Percentiles rank a stretch among this genome's conserved stretches.
These are phyloP conservation scores for Fusarium torulosum DNA, from an alignment of 2,329 filamentous ascomycete species.

Conservation along the genomic window DNA sequence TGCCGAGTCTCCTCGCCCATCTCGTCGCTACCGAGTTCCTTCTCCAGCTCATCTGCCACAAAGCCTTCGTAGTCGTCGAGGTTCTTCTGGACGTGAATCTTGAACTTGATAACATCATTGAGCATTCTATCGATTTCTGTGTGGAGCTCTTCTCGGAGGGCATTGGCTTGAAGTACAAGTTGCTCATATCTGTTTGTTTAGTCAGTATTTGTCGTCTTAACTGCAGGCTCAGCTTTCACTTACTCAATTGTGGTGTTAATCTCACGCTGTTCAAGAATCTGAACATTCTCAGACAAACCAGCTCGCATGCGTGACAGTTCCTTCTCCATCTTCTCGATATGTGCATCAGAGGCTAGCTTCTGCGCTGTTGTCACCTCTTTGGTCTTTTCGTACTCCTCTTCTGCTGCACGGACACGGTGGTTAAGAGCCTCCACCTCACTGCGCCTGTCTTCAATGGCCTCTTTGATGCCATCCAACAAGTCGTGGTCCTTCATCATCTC, in stretches of 20 bases:
- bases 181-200: conserved; percentile 79
- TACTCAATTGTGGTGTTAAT: conserved; percentile 98
- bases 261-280: conserved; percentile 92
- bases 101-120: conserved; percentile 98
- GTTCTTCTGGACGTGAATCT: conserved; percentile 93
- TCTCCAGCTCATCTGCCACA: conserved; percentile 92
- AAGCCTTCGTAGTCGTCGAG: conserved; percentile 96
- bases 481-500: conserved; percentile 96
- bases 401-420: conserved; percentile 86
- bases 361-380: conserved; percentile 88
- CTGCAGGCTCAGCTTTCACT: conserved; percentile 52
- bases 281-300: conserved; percentile 85
- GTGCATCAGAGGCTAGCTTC: conserved; percentile 88
- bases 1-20: conserved; percentile 65
- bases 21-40: conserved; percentile 78
- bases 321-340: conserved; percentile 99
- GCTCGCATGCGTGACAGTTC: conserved; percentile 94
- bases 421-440: conserved; percentile 92
- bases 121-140: conserved; percentile 96
- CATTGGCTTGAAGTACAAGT: conserved; percentile 83
- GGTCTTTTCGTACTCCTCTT: conserved; percentile 94
- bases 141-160: conserved; percentile 95
- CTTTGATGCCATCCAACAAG: conserved; percentile 91
- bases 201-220: conserved; percentile 27
- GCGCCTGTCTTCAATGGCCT: conserved; percentile 95